Base-by-base conservation (phyloP, 2,329 filamentous ascomycete genomes). In the Herpomyces periplanetae region DNA sequence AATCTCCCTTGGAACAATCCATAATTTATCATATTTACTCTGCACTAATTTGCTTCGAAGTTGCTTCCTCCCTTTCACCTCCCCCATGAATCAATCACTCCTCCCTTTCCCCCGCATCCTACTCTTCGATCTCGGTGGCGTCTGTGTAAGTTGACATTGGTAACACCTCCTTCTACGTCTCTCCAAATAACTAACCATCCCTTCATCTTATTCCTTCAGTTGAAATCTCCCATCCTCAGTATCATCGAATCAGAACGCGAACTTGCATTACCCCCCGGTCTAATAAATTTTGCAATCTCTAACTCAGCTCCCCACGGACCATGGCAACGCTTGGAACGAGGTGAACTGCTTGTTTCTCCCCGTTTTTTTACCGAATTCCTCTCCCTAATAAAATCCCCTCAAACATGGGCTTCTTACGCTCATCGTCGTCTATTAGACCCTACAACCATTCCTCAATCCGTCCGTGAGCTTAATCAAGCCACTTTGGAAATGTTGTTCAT, bases 51-150 rank as follows among this genome's bases (percentile, higher is more conserved):
- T n/a, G n/a, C n/a, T n/a, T n/a, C n/a, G n/a, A n/a, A n/a, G n/a
- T n/a, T n/a, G n/a, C n/a, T n/a, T n/a, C n/a, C n/a, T n/a, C n/a
- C n/a, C n/a, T n/a, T n/a, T n/a, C n/a, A n/a, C n/a, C n/a, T n/a
- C n/a, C n/a, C n/a, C n/a, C n/a, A n/a, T n/a, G n/a, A n/a, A n/a
- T n/a, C n/a, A n/a, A n/a, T n/a, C n/a, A n/a, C n/a, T n/a, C n/a
- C n/a, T n/a, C n/a, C n/a, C n/a, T n/a, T n/a, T n/a, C n/a, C n/a
- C n/a, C n/a, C n/a, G n/a, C n/a, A n/a, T 66, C 21, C 43, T 84
- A 13, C 46, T 96, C 10, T 91, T 91, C 37, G 80, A 96, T 39
- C 80, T 96, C 28, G 80, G 80, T 15, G 80, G 80, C 25, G 80
- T 96, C 29, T 84, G 69, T 48, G 75, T 87, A 61, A 47, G 68